Conservation (phyloP, 805 yeast genomes). For the Hanseniaspora clermontiae region DNA sequence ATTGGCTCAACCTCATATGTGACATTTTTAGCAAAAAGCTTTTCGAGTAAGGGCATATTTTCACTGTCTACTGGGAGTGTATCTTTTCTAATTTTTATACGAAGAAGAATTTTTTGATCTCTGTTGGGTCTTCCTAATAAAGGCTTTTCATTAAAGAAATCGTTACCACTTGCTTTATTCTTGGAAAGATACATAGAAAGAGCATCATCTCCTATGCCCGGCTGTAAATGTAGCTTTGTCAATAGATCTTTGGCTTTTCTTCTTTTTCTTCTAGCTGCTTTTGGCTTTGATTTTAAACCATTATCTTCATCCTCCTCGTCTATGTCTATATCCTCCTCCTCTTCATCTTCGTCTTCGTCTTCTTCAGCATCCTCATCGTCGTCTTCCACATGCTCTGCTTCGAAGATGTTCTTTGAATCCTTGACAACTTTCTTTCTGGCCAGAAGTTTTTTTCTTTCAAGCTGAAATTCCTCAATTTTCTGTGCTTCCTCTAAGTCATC, state of each 20-base stretch:
- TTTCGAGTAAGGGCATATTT: background rate
- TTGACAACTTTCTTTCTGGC: slow-evolving; percentile 19
- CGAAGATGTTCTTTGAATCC: slow-evolving; percentile 24
- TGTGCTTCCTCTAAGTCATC: slow-evolving; percentile 28
- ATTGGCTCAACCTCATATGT: slow-evolving; percentile 42
- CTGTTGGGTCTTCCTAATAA: slow-evolving; percentile 40
- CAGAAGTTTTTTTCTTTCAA: slow-evolving; percentile 23
- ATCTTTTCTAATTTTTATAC: slow-evolving; percentile 41
- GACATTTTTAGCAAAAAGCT: slow-evolving; percentile 13
- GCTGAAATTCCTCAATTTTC: slow-evolving; percentile 30
- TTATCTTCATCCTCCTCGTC: slow-evolving; percentile 16
- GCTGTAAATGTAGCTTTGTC: slow-evolving; percentile 14
- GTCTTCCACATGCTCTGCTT: slow-evolving; percentile 25
- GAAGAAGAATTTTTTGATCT: slow-evolving; percentile 47
- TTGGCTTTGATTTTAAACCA: background rate
- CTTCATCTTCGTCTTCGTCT: background rate
- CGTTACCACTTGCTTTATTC: slow-evolving; percentile 27
- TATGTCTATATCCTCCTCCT: slow-evolving; percentile 13
- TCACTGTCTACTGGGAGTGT: slow-evolving; percentile 27
- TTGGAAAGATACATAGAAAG: slow-evolving; percentile 27
- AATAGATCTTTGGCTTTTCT: background rate
- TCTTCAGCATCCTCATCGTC: slow-evolving; percentile 15
- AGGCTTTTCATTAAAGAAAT: slow-evolving; percentile 43
- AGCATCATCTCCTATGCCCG: slow-evolving; percentile 15
- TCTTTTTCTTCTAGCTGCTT: background rate